phyloP scores from a whole-genome alignment of 371 early-diverging fungal species.

The Mortierella sp. region DNA sequence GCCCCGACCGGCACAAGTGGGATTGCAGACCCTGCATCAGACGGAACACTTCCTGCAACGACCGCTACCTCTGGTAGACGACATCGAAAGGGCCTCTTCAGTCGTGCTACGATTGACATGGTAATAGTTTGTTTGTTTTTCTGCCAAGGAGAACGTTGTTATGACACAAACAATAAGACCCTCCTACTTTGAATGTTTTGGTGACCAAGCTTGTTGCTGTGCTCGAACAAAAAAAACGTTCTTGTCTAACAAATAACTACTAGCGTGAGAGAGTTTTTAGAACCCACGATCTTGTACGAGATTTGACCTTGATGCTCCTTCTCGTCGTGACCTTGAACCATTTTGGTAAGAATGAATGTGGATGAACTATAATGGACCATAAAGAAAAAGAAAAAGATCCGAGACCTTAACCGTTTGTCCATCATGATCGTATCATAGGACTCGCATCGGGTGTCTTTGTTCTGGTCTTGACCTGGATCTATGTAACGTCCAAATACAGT shows the following conservation, averaged over 20 bases:
- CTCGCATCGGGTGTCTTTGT: slow-evolving; percentile 15
- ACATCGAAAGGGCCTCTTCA: slow-evolving; percentile 1
- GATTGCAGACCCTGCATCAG: too few species aligned
- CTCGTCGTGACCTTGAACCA: slow-evolving; percentile 36
- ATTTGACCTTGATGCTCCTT: slow-evolving; percentile 47
- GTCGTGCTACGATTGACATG: slow-evolving; percentile 9
- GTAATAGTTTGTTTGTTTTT: slow-evolving; percentile 5
- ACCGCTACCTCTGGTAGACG: too few species aligned
- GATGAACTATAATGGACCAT: too few species aligned
- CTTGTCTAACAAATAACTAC: not conserved
- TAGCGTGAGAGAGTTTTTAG: slow-evolving; percentile 23
- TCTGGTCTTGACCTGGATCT: slow-evolving; percentile 32
- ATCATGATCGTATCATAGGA: slow-evolving; percentile 12
- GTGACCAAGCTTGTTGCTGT: too few species aligned
- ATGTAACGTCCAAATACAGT: slow-evolving; percentile 14
- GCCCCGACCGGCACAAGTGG: too few species aligned
- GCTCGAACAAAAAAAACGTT: too few species aligned
- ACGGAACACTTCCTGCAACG: too few species aligned
- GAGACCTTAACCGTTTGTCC: too few species aligned
- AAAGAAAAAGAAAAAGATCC: too few species aligned
- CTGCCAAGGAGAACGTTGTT: too few species aligned
- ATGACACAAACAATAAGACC: too few species aligned
- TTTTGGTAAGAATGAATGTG: slow-evolving; percentile 25
- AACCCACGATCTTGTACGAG: slow-evolving; percentile 23
- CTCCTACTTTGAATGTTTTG: too few species aligned